Percentiles rank a stretch among this genome's conserved stretches.
Conservation (phyloP, 768 basidiomycete species). For the Trametes cingulata region DNA sequence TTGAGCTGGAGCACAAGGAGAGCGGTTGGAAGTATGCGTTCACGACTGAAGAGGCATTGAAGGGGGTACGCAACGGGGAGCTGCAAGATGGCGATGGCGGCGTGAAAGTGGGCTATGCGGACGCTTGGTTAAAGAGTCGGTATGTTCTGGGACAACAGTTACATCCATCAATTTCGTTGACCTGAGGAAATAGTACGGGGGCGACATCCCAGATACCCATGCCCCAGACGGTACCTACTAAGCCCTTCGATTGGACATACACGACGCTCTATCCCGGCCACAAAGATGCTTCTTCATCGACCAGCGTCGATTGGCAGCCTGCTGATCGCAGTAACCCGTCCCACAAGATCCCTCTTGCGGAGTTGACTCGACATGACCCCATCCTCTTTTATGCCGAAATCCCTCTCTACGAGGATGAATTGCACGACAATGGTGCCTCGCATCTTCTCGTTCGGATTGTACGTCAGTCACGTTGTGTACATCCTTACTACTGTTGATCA, state of each 20-base stretch:
- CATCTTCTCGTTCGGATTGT: conserved; percentile 81
- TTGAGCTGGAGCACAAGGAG: conserved; percentile 65
- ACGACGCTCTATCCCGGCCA: conserved; percentile 86
- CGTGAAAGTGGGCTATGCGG: conserved; percentile 93
- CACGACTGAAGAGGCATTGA: conserved; percentile 65
- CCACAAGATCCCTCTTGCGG: conserved; percentile 78
- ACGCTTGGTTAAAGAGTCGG: conserved; percentile 92
- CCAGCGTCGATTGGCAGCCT: conserved; percentile 44
- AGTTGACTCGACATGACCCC: conserved; percentile 88
- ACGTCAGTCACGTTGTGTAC: not conserved
- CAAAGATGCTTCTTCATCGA: conserved; percentile 23
- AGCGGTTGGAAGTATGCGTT: conserved; percentile 70
- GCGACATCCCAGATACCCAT: conserved; percentile 64
- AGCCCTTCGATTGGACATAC: conserved; percentile 98
- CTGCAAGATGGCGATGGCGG: conserved; percentile 82
- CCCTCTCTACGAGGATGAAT: conserved; percentile 92
- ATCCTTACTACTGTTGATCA: not conserved
- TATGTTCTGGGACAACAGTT: conserved; percentile 34
- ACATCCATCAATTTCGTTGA: not conserved
- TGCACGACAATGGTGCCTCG: conserved; percentile 95
- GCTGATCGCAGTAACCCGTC: conserved; percentile 56
- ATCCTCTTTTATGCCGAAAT: conserved; percentile 98
- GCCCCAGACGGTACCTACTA: conserved; percentile 72
- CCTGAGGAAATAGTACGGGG: conserved; percentile 59
- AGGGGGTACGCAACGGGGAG: conserved; percentile 72